phyloP scores from a whole-genome alignment of 2,329 filamentous ascomycete genomes.

The Aureobasidium sp. region DNA sequence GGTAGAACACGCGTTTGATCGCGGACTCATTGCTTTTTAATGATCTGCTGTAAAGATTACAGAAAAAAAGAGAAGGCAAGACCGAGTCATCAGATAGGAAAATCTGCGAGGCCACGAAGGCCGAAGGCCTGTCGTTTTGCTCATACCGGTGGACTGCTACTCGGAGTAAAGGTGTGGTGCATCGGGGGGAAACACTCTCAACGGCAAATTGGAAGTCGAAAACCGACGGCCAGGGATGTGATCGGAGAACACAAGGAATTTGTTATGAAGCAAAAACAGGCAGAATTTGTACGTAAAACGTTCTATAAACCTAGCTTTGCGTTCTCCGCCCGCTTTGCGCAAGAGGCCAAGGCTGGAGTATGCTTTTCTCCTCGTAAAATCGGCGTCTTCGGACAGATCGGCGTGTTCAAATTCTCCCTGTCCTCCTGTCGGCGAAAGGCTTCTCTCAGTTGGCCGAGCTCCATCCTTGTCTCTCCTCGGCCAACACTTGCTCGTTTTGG shows the following conservation, averaged over 20 bases:
- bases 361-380: constrained; percentile 4
- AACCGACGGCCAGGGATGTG: background rate
- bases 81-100: constrained; percentile 10
- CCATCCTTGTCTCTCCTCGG: background rate
- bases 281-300: background rate
- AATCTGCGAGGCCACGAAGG: constrained; percentile 10
- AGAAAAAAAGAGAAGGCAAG: constrained; percentile 12
- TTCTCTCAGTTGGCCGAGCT: background rate
- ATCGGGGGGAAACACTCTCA: background rate
- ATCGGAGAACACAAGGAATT: background rate
- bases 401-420: constrained; percentile 1
- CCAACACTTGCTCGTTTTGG: constrained; percentile 1
- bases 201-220: constrained; percentile 13
- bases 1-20: constrained; percentile 12
- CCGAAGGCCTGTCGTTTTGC: constrained; percentile 12
- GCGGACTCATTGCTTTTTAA: constrained; percentile 1
- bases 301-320: background rate
- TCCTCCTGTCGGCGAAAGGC: background rate
- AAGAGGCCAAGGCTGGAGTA: background rate
- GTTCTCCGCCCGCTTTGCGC: background rate
- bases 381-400: constrained; percentile 9
- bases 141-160: constrained; percentile 11
- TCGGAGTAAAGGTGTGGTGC: constrained; percentile 7
- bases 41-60: constrained; percentile 4
- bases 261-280: background rate